A percentile compares a stretch with the other conserved stretches of the same genome.
Evolutionary conservation across 2,329 filamentous ascomycete genomes (phyloP).

Genomic region (Paecilomyces formosus): DNA sequence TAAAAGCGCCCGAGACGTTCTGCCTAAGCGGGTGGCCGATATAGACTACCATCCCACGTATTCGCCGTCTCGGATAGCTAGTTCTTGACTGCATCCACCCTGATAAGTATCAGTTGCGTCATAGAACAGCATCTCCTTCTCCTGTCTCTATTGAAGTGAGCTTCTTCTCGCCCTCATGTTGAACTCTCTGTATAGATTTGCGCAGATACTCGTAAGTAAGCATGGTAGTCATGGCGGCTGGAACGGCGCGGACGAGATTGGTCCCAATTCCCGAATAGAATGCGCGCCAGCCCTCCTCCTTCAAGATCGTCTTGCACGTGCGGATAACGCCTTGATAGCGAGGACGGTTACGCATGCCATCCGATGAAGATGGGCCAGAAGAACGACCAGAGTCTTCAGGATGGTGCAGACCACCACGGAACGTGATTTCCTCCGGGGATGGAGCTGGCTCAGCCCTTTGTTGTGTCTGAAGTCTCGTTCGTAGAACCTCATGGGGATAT

Average conservation of each 20-base stretch:
- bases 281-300: constrained; percentile 89
- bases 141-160: constrained; percentile 12
- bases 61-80: not conserved
- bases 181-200: constrained; percentile 46
- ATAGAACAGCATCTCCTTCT: not conserved
- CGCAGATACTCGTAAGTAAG: constrained; percentile 82
- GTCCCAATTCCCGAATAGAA: constrained; percentile 97
- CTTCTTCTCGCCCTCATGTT: constrained; percentile 42
- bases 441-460: constrained; percentile 52
- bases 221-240: constrained; percentile 94
- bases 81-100: not conserved
- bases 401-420: constrained; percentile 31
- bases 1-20: not conserved
- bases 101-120: not conserved
- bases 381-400: constrained; percentile 39
- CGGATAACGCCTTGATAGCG: constrained; percentile 70
- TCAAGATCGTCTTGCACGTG: constrained; percentile 76
- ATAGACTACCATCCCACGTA: not conserved
- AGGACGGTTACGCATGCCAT: constrained; percentile 48
- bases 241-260: constrained; percentile 93
- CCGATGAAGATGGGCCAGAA: constrained; percentile 41
- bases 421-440: constrained; percentile 46
- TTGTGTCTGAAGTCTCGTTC: constrained; percentile 90
- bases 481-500: constrained; percentile 93
- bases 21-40: not conserved